Percentiles rank a stretch among this genome's conserved stretches.
Evolutionary conservation across 129 eudicot genomes (phyloP).

Genomic region (Saposhnikovia divaricata): DNA sequence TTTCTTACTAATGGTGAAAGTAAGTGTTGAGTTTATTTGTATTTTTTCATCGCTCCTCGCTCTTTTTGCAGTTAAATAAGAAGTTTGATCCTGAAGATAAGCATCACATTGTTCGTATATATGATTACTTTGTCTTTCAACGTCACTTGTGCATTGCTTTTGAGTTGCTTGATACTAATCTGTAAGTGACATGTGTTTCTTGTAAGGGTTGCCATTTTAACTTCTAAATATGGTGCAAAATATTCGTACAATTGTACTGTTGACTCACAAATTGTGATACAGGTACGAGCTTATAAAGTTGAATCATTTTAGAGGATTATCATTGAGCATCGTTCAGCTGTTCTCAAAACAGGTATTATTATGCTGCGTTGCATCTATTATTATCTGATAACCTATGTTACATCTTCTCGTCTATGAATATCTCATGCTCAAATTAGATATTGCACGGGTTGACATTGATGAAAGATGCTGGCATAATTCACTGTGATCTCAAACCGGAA

Average conservation of each 20-base stretch:
- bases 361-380: constrained; percentile 4
- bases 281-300: constrained; percentile 94
- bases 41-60: constrained; percentile 3
- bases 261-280: constrained; percentile 12
- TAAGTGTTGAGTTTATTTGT: neutral
- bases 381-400: constrained; percentile 5
- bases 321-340: constrained; percentile 82
- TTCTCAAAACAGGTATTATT: constrained; percentile 79
- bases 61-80: constrained; percentile 64
- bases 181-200: constrained; percentile 52
- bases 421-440: constrained; percentile 40
- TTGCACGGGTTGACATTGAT: constrained; percentile 85
- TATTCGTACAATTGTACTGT: neutral
- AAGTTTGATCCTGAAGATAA: constrained; percentile 96
- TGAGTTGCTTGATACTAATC: constrained; percentile 79
- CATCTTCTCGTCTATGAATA: constrained; percentile 9
- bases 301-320: constrained; percentile 75
- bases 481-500: constrained; percentile 95
- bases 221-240: neutral
- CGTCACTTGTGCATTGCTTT: constrained; percentile 89
- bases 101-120: constrained; percentile 94
- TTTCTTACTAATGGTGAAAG: constrained; percentile 8
- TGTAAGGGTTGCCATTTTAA: neutral
- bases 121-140: constrained; percentile 85
- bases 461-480: constrained; percentile 98